Evolutionary conservation across 1,139 yeast genomes (phyloP), one percentile per base, ranked within the genome.

Genomic region (Citeromyces siamensis): DNA sequence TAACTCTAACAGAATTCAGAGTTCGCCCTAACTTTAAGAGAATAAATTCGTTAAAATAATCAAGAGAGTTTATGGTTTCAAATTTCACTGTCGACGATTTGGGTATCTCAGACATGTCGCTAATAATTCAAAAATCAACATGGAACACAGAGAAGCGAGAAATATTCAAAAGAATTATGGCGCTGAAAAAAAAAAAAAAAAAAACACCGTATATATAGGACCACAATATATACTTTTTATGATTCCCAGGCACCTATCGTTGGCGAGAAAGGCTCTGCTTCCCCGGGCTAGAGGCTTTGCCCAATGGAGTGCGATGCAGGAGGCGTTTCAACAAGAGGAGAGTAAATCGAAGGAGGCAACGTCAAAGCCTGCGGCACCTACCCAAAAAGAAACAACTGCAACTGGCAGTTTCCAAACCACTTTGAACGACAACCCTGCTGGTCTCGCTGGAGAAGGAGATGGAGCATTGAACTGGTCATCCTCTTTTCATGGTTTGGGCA

Each of bases 401-500:
- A 29, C 18, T 14, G 6, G 17, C 32, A 37, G 19, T 23, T 35
- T 34, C 31, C 33, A 28, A n/a, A 23, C 17, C 5, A 18, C 37
- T 2, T 33, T 40, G 27, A 35, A 36, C 17, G 41, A 40, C 20
- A n/a, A 26, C 16, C 42, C 41, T 9, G 21, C 36, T 17, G 31
- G 31, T 3, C 12, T 23, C 5, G 20, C 8, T 13, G 16, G 17
- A n/a, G 23, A 22, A 17, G 35, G 36, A 13, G 31, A 26, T 8
- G 20, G 22, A 5, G 56, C 52, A 0, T 40, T 68, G 28, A 60
- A 82, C 50, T 83, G 94, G 94, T 68, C 83, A 4, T 75, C 70
- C 32, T 79, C 93, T 1, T 84, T 75, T 58, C 78, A 71, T 49
- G 98, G 98, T 0, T 61, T 90, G 21, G 96, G 95, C 2, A 62